Percentiles rank a stretch among this genome's conserved stretches.
These are phyloP conservation scores for Eleusine coracana DNA, from an alignment of 176 grass and related monocot genomes.

Conservation along the genomic window DNA sequence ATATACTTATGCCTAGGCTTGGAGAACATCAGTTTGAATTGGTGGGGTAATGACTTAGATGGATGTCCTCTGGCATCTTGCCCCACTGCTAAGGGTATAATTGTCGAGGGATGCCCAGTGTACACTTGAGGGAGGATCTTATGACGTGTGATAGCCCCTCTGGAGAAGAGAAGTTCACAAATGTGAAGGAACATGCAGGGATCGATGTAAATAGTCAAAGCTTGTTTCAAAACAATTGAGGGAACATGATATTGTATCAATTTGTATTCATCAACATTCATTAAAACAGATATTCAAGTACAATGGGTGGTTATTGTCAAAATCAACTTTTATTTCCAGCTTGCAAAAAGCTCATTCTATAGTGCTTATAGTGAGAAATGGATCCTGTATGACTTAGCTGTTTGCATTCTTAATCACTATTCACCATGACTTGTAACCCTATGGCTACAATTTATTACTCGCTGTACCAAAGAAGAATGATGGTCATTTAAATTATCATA, in stretches of 20 bases:
- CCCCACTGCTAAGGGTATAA: conserved; percentile 75
- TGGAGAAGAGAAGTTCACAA: background rate
- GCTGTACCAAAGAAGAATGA: background rate
- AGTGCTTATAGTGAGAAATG: background rate
- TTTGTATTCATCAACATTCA: background rate
- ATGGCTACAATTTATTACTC: background rate
- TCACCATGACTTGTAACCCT: background rate
- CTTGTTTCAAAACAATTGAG: conserved; percentile 27
- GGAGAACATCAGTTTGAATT: conserved; percentile 70
- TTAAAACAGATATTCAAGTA: background rate
- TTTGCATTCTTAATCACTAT: background rate
- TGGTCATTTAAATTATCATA: background rate
- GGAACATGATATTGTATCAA: conserved; percentile 11
- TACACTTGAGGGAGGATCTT: conserved; percentile 40
- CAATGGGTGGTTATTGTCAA: background rate
- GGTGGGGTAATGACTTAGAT: conserved; percentile 92
- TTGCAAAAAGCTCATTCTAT: background rate
- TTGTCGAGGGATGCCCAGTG: conserved; percentile 74
- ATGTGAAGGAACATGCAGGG: background rate
- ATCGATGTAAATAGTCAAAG: conserved; percentile 34
- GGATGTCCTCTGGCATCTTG: conserved; percentile 83
- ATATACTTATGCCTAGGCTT: conserved; percentile 82
- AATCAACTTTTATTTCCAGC: background rate
- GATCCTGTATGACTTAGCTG: background rate
- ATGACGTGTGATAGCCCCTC: background rate